A percentile compares a stretch with the other conserved stretches of the same genome.
Conservation (phyloP, 1,284 basidiomycete genomes). For the Bondarzewia mesenterica region DNA sequence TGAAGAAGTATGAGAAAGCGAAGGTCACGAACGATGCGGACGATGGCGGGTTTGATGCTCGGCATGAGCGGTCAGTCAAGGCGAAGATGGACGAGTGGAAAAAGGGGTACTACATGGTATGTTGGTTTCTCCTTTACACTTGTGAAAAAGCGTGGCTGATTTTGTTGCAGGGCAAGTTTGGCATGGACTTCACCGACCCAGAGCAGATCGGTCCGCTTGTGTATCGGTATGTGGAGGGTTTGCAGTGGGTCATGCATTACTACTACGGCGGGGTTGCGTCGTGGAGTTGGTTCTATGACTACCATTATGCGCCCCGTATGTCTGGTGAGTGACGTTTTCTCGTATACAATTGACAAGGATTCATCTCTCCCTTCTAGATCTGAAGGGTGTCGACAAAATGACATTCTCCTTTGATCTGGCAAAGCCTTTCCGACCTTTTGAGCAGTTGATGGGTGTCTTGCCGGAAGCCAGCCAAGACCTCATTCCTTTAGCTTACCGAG, state of each 20-base stretch:
- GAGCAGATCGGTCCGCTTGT: conserved; percentile 61
- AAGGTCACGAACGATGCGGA: conserved; percentile 63
- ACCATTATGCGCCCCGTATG: conserved; percentile 94
- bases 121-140: conserved; percentile 14
- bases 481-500: conserved; percentile 81
- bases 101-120: conserved; percentile 78
- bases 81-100: conserved; percentile 94
- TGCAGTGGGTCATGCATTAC: conserved; percentile 99
- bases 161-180: conserved; percentile 63
- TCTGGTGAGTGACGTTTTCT: conserved; percentile 50
- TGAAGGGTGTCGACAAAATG: conserved; percentile 73
- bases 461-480: conserved; percentile 85
- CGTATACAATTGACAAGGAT: background rate
- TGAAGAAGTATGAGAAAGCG: conserved; percentile 85
- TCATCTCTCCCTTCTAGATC: conserved; percentile 44
- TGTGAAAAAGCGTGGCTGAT: conserved; percentile 1
- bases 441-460: conserved; percentile 98
- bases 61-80: conserved; percentile 65
- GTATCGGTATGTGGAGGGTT: conserved; percentile 85
- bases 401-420: conserved; percentile 83
- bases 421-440: conserved; percentile 87
- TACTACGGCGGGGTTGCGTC: conserved; percentile 96
- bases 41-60: conserved; percentile 68
- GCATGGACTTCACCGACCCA: conserved; percentile 67
- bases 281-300: conserved; percentile 99